Base-by-base conservation (phyloP, 805 yeast genomes). In the Saturnispora dispora region DNA sequence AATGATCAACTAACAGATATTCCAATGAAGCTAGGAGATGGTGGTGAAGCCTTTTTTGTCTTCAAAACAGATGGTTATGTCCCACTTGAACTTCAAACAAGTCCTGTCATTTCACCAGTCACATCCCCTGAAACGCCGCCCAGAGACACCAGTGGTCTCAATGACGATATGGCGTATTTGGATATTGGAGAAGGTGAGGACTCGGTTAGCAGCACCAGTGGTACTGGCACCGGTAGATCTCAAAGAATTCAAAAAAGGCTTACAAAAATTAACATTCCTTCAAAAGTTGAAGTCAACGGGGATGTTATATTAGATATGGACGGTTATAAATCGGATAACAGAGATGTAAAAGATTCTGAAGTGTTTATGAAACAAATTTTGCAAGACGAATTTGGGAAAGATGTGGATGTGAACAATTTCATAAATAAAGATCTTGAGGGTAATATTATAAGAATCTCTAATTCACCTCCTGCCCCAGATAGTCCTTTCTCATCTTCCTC, bases 31-130 rank as follows among this genome's bases (percentile, higher is more conserved):
- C 71, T 93, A 44, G 96, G 96, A 15, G 99, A 93, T 54, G 96
- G 95, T 7, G 99, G 99, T 13, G 99, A 93, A 67, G 99, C 98
- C 0, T 89, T 89, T 64, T 93, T 93, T 63, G 98, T 93, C 41
- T 91, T 93, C 69, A 96, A 89, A 61, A 85, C 96, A 1, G 78
- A 76, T 42, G 75, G 75, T 44, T 77, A 78, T 53, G 82, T 93
- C 23, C 96, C 96, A 1, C 73, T 75, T 51, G 85, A 85, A 53
- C 75, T 88, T 56, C 78, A 88, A 57, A 87, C 96, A 0, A 87
- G 96, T 0, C 97, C 97, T 0, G 93, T 89, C 28, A 69, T 85
- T 32, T 79, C 85, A 51, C 82, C 87, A 1, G 69, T 74, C 6
- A 72, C 73, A 47, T 84, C 95, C 22, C 68, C 70, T 3, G 54